Conservation (phyloP, 805 yeast species). For the Barnettozyma pratensis region DNA sequence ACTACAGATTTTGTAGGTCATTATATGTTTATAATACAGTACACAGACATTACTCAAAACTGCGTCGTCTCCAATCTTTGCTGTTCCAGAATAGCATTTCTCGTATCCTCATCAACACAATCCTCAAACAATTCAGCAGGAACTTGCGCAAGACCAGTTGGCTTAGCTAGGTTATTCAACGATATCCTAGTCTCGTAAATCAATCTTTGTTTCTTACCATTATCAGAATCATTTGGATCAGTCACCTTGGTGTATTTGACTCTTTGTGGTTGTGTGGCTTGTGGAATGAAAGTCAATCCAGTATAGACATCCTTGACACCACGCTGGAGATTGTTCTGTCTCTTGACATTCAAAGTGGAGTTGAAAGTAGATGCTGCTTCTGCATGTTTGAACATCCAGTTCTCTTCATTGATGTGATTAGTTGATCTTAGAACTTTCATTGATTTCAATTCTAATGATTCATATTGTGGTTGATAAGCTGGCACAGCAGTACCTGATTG, state of each 20-base stretch:
- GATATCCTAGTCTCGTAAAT: conserved; percentile 42
- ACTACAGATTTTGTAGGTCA: too few relatives aligned
- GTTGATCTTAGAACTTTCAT: conserved; percentile 19
- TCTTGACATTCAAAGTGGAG: conserved; percentile 50
- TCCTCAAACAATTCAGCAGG: conserved; percentile 55
- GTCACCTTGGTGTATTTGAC: conserved; percentile 21
- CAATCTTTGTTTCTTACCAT: conserved; percentile 30
- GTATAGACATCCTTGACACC: conserved; percentile 81
- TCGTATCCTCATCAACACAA: conserved; percentile 50
- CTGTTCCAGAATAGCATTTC: conserved; percentile 58
- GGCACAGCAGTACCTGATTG: conserved; percentile 14
- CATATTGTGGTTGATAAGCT: conserved; percentile 10
- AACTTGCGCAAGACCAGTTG: conserved; percentile 64
- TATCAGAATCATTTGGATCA: conserved; percentile 24
- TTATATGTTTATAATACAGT: not conserved
- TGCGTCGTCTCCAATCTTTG: conserved; percentile 28
- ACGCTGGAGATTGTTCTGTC: conserved; percentile 43
- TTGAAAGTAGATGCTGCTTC: conserved; percentile 72
- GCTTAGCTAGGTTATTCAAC: conserved; percentile 41
- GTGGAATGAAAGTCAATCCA: conserved; percentile 73
- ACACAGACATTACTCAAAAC: not conserved
- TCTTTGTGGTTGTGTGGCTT: conserved; percentile 62
- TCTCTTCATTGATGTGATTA: conserved; percentile 47
- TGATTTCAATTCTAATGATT: conserved; percentile 19
- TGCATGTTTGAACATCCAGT: conserved; percentile 85